Evolutionary conservation across 768 basidiomycete genomes (phyloP).

Genomic region (Mycena vitilis): DNA sequence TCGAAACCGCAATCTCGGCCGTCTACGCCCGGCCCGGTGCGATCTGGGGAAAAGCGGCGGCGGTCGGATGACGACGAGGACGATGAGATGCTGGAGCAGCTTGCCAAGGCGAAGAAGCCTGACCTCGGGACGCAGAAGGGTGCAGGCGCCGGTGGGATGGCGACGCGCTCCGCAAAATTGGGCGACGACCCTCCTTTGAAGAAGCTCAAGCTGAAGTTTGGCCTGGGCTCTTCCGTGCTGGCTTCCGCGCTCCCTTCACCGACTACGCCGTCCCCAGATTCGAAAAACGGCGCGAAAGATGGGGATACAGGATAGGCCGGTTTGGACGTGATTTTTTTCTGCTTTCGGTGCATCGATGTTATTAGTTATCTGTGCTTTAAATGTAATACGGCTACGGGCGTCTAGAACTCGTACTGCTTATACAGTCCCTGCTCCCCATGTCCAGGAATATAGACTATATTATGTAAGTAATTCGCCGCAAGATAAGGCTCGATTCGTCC

Average conservation of each 20-base stretch:
- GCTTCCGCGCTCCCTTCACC: constrained; percentile 37
- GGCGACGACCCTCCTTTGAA: constrained; percentile 67
- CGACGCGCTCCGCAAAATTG: constrained; percentile 52
- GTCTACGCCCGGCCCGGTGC: constrained; percentile 50
- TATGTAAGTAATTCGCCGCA: not conserved
- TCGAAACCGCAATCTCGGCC: constrained; percentile 53
- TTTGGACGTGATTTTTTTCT: constrained; percentile 5
- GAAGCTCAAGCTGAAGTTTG: constrained; percentile 82
- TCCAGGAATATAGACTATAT: not conserved
- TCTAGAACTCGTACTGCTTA: constrained; percentile 23
- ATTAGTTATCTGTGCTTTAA: constrained; percentile 34
- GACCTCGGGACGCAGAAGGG: constrained; percentile 63
- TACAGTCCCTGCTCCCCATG: not conserved
- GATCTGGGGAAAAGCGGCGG: constrained; percentile 76
- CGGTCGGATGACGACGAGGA: constrained; percentile 76
- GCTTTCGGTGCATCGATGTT: constrained; percentile 15
- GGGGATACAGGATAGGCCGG: constrained; percentile 45
- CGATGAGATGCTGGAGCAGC: constrained; percentile 70
- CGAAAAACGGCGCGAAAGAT: constrained; percentile 42
- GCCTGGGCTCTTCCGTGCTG: constrained; percentile 56
- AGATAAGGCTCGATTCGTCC: not conserved
- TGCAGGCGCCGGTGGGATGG: constrained; percentile 40
- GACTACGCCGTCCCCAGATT: constrained; percentile 30
- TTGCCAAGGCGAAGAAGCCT: constrained; percentile 70
- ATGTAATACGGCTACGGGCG: constrained; percentile 28